These are phyloP conservation scores for Hypoxylon rubiginosum DNA, from an alignment of 2,329 filamentous ascomycete genomes.

Conservation along the genomic window DNA sequence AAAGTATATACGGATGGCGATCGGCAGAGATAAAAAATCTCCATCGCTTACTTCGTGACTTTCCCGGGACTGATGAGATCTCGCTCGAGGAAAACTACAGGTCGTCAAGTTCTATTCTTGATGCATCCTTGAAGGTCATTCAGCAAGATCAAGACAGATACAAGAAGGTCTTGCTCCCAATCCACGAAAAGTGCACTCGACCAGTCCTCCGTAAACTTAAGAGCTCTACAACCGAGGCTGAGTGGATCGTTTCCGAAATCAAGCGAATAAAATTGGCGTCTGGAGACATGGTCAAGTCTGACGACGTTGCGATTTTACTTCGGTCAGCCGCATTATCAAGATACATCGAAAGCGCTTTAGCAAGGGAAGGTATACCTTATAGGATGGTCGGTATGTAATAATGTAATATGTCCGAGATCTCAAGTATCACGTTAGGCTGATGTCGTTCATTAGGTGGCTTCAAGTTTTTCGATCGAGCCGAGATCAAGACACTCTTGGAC, in stretches of 20 bases:
- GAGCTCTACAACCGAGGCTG: slow-evolving; percentile 78
- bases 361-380: slow-evolving; percentile 86
- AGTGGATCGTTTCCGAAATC: slow-evolving; percentile 91
- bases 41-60: slow-evolving; percentile 80
- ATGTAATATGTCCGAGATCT: slow-evolving; percentile 2
- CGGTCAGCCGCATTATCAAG: slow-evolving; percentile 86
- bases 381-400: slow-evolving; percentile 80
- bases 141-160: slow-evolving; percentile 88
- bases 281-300: slow-evolving; percentile 77
- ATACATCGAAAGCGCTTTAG: slow-evolving; percentile 86
- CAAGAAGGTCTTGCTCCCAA: slow-evolving; percentile 82
- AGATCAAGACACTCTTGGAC: slow-evolving; percentile 89
- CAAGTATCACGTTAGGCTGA: slow-evolving; percentile 14
- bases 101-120: slow-evolving; percentile 87
- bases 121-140: slow-evolving; percentile 85
- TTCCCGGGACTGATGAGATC: slow-evolving; percentile 82
- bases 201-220: slow-evolving; percentile 85
- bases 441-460: slow-evolving; percentile 67
- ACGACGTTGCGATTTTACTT: slow-evolving; percentile 89
- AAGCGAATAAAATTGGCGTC: slow-evolving; percentile 77
- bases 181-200: slow-evolving; percentile 82
- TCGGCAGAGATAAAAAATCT: slow-evolving; percentile 94
- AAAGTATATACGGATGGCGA: slow-evolving; percentile 97
- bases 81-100: slow-evolving; percentile 95
- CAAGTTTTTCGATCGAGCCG: slow-evolving; percentile 91